Percentiles rank a stretch among this genome's conserved stretches.
Conservation (phyloP, 371 early-diverging fungal genomes). For the Coemansia linderi region DNA sequence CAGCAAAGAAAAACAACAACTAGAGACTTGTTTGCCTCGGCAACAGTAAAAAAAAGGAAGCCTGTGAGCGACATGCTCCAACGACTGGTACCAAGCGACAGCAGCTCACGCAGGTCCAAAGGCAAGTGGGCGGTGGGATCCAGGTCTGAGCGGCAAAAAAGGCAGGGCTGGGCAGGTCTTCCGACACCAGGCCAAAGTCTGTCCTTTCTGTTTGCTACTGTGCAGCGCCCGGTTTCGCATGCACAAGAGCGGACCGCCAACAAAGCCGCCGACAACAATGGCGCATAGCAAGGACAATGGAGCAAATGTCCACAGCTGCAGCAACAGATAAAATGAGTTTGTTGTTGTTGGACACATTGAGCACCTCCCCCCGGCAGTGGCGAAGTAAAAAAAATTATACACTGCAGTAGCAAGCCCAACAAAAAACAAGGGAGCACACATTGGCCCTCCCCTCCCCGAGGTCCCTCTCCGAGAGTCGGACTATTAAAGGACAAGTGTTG, state of each 20-base stretch:
- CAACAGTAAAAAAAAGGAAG: background rate
- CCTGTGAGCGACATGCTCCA: background rate
- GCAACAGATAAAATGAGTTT: background rate
- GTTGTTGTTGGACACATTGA: constrained; percentile 7
- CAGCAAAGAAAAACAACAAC: background rate
- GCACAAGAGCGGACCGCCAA: background rate
- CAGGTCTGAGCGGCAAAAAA: constrained; percentile 1
- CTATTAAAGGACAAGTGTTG: constrained; percentile 9
- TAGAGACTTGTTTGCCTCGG: background rate
- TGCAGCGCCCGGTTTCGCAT: background rate
- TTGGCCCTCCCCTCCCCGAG: constrained; percentile 1
- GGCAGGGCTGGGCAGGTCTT: background rate
- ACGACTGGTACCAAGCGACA: background rate
- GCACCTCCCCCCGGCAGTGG: constrained; percentile 3
- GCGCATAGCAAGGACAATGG: background rate
- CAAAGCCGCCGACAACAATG: background rate
- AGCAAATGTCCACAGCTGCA: background rate
- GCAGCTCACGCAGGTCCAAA: background rate
- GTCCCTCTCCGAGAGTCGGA: constrained; percentile 1
- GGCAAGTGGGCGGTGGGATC: background rate
- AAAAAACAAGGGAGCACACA: constrained; percentile 1
- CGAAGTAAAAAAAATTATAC: background rate
- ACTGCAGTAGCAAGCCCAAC: background rate
- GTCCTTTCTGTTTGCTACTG: background rate
- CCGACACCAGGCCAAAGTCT: background rate